These are phyloP conservation scores for Wickerhamomyces canadensis DNA, from an alignment of 805 yeast species.

Conservation along the genomic window DNA sequence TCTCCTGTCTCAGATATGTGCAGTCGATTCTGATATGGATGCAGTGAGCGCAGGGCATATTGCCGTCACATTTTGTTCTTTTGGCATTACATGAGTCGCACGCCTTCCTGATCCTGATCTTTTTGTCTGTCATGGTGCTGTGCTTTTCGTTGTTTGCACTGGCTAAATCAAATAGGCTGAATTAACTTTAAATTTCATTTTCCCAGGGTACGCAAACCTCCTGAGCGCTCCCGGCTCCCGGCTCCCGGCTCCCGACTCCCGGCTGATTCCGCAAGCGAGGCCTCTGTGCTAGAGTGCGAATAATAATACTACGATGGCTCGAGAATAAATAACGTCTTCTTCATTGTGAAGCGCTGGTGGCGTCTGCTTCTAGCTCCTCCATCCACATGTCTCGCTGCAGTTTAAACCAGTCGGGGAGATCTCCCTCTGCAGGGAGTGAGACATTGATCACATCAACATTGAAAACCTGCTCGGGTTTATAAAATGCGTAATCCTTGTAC, in stretches of 20 bases:
- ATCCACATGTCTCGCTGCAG: conserved; percentile 67
- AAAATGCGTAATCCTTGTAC: conserved; percentile 14
- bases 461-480: conserved; percentile 14
- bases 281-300: too few relatives aligned
- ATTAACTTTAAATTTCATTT: too few relatives aligned
- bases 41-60: conserved; percentile 40
- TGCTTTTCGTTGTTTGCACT: too few relatives aligned
- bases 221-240: too few relatives aligned
- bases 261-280: too few relatives aligned
- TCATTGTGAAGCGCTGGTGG: background rate
- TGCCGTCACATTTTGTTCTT: conserved; percentile 45
- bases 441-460: conserved; percentile 19
- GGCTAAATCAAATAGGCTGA: too few relatives aligned
- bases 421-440: conserved; percentile 48
- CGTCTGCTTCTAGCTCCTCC: background rate
- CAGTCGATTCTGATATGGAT: conserved; percentile 27
- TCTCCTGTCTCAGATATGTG: conserved; percentile 37
- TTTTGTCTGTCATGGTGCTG: conserved; percentile 5
- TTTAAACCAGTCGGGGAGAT: conserved; percentile 74
- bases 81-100: conserved; percentile 43
- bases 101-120: conserved; percentile 30
- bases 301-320: too few relatives aligned
- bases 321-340: too few relatives aligned
- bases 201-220: too few relatives aligned
- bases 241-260: too few relatives aligned